Base-by-base conservation (phyloP, 768 basidiomycete genomes). In the Leccinum sublutescens region DNA sequence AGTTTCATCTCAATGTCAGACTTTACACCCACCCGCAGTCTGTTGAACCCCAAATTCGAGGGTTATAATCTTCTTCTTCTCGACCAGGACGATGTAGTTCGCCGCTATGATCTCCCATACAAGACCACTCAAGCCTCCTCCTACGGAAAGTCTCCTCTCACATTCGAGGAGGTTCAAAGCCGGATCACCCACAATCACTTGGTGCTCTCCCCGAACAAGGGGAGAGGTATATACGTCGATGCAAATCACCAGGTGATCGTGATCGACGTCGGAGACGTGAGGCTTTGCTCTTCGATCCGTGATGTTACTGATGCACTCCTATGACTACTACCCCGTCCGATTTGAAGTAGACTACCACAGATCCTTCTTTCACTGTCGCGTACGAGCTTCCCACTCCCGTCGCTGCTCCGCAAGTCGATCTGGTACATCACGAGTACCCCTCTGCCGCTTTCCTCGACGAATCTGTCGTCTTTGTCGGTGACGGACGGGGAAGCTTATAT, bases 171-270 rank as follows among this genome's bases (percentile, higher is more conserved):
- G 65, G 87, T 93, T 56, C 87, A 90, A 70, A 90, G 88, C 66
- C 80, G 93, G 52, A 90, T 95, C 59, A 82, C 87, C 15, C 89
- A 94, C 71, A 93, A 95, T 64, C 93, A 95, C 68, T 80, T 95
- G 14, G 74, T 80, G 12, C 73, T 84, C 3, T 80, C 82, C 19
- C 68, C 70, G 15, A 69, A 78, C 36, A 76, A 77, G 11, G 73
- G 77, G 21, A 76, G 77, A 23, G 84, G 84, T 3, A 74, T 86
- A 27, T 95, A 93, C 65, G 74, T 94, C 25, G 92, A 93, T 65
- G 76, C 80, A 34, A 77, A 83, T 4, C 80, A 82, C 55, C 80
- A 78, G 54, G 83, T 93, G 11, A 78, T 91, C 51, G 64, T 82
- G 6, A 76, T 89, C n/a, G 77, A 80, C 45, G 54, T 91, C 48